Evolutionary conservation across 2,329 filamentous ascomycete genomes (phyloP), one percentile per base, ranked within the genome.

Genomic region (Emergomyces orientalis): DNA sequence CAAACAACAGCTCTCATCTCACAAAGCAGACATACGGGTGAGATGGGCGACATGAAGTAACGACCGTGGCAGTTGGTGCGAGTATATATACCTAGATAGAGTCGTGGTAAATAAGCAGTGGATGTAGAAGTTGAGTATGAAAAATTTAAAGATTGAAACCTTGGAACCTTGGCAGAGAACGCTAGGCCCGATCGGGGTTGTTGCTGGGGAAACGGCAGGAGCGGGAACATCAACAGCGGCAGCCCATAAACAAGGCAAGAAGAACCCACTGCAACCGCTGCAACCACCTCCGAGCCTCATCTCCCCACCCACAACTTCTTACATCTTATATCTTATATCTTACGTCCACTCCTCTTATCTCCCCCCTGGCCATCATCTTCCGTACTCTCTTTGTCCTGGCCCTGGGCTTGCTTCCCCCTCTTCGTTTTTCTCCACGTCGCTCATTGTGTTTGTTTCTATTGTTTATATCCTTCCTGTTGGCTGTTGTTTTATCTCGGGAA

Each of bases 1-100:
- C 34, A 47, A 27, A 30, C 14, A 19, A 43, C 58, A 19, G 69
- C 64, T 62, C 71, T 69, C 45, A 68, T 67, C 62, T 71, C 72
- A 62, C 74, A 75, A 43, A 72, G 65, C 54, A 74, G 68, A 65
- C 74, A 76, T 66, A 73, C 65, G 43, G 71, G 68, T 37, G 65
- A 64, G 55, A 43, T 60, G 47, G 59, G 52, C 41, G 55, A 59
- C 65, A 65, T 63, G 56, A 22, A 39, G 25, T 32, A 43, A 39
- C 14, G 17, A 22, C 27, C 9, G 43, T 19, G 19, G 17, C 14
- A 19, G 49, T 19, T 54, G 49, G 5, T 54, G 49, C 13, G 25
- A n/a, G 14, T 19, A 11, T 54, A 32, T 34, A 47, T 60, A 8
- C n/a, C 22, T 19, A 41, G 8, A 39, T 32, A 43, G 9, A 58